Evolutionary conservation across 768 basidiomycete species (phyloP).

Genomic region (Kwoniella europaea): DNA sequence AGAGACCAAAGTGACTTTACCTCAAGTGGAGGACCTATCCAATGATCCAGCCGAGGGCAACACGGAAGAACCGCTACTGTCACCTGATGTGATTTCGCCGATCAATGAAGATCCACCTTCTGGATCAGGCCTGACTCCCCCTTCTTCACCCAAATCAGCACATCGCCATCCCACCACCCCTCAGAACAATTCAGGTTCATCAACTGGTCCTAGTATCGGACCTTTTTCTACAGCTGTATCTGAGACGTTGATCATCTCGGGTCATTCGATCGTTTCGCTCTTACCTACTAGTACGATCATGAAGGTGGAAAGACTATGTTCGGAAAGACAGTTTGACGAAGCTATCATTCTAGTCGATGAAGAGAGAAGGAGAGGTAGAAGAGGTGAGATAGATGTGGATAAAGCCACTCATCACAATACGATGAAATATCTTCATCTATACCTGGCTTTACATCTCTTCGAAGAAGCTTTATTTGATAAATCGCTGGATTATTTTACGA

Average conservation of each 20-base stretch:
- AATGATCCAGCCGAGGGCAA: background rate
- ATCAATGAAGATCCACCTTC: constrained; percentile 48
- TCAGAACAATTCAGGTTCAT: constrained; percentile 34
- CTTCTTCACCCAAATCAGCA: constrained; percentile 45
- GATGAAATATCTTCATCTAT: constrained; percentile 77
- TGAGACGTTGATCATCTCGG: constrained; percentile 48
- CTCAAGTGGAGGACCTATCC: background rate
- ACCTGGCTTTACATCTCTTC: constrained; percentile 79
- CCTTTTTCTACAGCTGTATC: constrained; percentile 46
- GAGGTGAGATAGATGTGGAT: constrained; percentile 55
- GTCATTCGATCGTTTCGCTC: constrained; percentile 47
- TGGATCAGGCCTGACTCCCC: constrained; percentile 55
- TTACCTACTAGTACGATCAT: constrained; percentile 40
- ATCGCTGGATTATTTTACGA: constrained; percentile 76
- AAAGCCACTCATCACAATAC: constrained; percentile 60
- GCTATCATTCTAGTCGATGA: constrained; percentile 52
- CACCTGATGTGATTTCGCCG: constrained; percentile 20
- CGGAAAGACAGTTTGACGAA: constrained; percentile 41
- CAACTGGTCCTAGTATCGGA: constrained; percentile 22
- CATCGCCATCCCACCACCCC: constrained; percentile 38
- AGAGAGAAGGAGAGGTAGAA: constrained; percentile 49
- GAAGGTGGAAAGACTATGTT: constrained; percentile 38
- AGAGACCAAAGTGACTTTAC: constrained; percentile 6
- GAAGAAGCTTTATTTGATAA: constrained; percentile 80
- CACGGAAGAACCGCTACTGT: constrained; percentile 2